Evolutionary conservation across 1,139 yeast species (phyloP).

Genomic region (Taphrina betulina): DNA sequence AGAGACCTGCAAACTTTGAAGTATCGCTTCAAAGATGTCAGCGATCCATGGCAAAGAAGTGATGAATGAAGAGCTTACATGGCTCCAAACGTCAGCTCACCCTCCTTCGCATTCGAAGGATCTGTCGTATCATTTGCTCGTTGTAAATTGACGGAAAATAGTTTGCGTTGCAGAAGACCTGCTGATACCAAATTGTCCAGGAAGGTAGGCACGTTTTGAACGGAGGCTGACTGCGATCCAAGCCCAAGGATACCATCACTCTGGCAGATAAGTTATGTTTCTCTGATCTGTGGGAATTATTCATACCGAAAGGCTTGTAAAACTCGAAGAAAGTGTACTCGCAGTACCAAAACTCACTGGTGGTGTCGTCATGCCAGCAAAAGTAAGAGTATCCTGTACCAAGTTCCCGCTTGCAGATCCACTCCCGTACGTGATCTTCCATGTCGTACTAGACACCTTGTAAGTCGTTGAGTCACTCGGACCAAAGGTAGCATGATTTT

Average conservation of each 20-base stretch:
- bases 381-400: conserved; percentile 47
- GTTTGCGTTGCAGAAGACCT: conserved; percentile 45
- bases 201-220: conserved; percentile 45
- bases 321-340: conserved; percentile 54
- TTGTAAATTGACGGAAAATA: conserved; percentile 51
- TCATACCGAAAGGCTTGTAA: conserved; percentile 55
- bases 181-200: conserved; percentile 48
- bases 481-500: conserved; percentile 45
- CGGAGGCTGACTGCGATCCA: conserved; percentile 46
- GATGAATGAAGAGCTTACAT: conserved; percentile 23
- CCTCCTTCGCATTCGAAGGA: conserved; percentile 39
- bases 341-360: conserved; percentile 59
- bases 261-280: background rate
- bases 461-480: conserved; percentile 39
- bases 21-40: too few species aligned
- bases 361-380: conserved; percentile 47
- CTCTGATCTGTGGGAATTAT: conserved; percentile 41
- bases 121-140: conserved; percentile 43
- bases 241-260: conserved; percentile 55
- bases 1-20: conserved; percentile 49
- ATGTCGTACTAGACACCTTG: conserved; percentile 43
- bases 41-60: too few species aligned
- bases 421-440: conserved; percentile 55
- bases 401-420: conserved; percentile 58
- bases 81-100: conserved; percentile 34